Base-by-base conservation (phyloP, 2,329 filamentous ascomycete species). In the Neonectria punicea region DNA sequence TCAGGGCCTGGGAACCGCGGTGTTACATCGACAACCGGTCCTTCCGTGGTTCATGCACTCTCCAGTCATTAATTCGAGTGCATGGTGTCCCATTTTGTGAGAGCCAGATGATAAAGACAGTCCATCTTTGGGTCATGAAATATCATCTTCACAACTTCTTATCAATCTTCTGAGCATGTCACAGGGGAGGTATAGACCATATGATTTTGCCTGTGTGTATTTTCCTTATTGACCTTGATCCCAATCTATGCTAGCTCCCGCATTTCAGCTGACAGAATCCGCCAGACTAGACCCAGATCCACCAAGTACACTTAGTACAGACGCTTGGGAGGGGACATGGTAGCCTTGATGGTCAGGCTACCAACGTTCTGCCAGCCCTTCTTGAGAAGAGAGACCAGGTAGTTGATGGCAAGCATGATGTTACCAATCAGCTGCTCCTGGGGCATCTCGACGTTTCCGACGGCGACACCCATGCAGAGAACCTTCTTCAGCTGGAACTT, bases 401-500 rank as follows among this genome's bases (percentile, higher is more conserved):
- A 99, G 93, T 99, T 99, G 92, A 99, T 98, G 85, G 95, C 90
- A 87, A 99, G 87, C 96, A 99, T 99, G 86, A 98, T 94, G 92
- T 99, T 99, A 82, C 89, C 92, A 76, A 99, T 91, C 76, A 99
- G 87, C 89, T 98, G 93, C 81, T 99, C 96, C 87, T 93, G 87
- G 74, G 89, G 92, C 96, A 99, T 99, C 79, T 91, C 94, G 79
- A 99, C 96, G 86, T 99, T 97, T 82, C 96, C 96, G 80, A 99
- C 93, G 78, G 96, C 96, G 82, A 98, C 95, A 92, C 95, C 96
- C 90, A 99, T 94, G 90, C 96, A 99, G 78, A 99, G 90, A 83
- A 99, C 96, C 93, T 99, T 99, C 93, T 99, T 99, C 81, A 99
- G 90, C 90, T 99, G 94, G 92, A 99, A 99, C 92, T 99, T 99